Conservation (phyloP, 768 basidiomycete genomes). For the Russula earlei region DNA sequence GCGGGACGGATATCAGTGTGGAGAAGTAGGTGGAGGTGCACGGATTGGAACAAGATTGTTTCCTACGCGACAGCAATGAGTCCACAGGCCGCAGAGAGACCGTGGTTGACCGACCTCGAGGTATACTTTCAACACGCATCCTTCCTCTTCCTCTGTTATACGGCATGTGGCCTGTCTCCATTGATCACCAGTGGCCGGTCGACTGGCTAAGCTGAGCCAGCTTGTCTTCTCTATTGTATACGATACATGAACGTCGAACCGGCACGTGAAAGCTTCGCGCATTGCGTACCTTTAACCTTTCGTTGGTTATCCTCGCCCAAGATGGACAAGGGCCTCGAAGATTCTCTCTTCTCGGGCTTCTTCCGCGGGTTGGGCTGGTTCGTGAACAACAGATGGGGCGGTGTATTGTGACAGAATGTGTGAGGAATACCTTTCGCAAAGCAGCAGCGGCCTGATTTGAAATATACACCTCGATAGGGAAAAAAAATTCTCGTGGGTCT, state of each 20-base stretch:
- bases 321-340: constrained; percentile 24
- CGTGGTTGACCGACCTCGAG: constrained; percentile 48
- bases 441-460: constrained; percentile 19
- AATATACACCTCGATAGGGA: constrained; percentile 19
- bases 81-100: background rate
- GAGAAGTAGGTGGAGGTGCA: constrained; percentile 61
- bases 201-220: constrained; percentile 55
- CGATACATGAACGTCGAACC: background rate
- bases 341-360: constrained; percentile 48
- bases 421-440: constrained; percentile 13
- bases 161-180: constrained; percentile 71
- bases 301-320: constrained; percentile 36
- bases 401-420: background rate
- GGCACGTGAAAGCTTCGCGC: background rate
- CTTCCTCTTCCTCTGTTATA: constrained; percentile 55
- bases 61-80: constrained; percentile 37
- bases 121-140: constrained; percentile 63
- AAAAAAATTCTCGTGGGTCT: constrained; percentile 15
- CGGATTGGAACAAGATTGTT: constrained; percentile 60
- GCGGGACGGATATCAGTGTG: constrained; percentile 75
- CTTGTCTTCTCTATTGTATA: constrained; percentile 61
- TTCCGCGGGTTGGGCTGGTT: constrained; percentile 39
- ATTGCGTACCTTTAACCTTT: constrained; percentile 52
- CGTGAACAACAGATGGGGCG: background rate
- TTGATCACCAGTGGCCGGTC: constrained; percentile 42